Evolutionary conservation across 2,329 filamentous ascomycete genomes (phyloP).

Genomic region (Fusarium hostae): DNA sequence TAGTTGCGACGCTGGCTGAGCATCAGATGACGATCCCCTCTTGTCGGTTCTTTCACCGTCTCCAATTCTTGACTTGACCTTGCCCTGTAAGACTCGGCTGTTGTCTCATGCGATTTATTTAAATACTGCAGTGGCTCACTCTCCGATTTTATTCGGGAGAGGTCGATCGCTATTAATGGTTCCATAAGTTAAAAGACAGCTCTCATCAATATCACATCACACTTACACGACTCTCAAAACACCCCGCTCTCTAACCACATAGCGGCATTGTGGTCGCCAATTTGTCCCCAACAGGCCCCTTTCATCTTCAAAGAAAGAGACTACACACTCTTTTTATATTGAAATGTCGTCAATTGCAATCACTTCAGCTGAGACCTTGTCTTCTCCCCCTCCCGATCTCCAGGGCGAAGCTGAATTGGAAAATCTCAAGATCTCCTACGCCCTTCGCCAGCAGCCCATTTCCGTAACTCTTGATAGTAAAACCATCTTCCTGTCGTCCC

Average conservation of each 20-base stretch:
- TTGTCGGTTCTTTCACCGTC: conserved; percentile 23
- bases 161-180: background rate
- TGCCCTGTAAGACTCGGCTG: background rate
- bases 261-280: conserved; percentile 31
- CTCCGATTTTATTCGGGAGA: background rate
- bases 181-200: conserved; percentile 2
- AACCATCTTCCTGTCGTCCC: conserved; percentile 57
- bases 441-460: conserved; percentile 59
- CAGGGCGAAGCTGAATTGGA: conserved; percentile 38
- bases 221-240: conserved; percentile 24
- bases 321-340: background rate
- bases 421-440: conserved; percentile 34
- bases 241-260: conserved; percentile 10
- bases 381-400: conserved; percentile 34
- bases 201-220: conserved; percentile 28
- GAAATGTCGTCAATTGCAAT: conserved; percentile 45
- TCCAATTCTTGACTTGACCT: conserved; percentile 3
- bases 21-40: conserved; percentile 46
- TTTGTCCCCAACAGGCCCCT: background rate
- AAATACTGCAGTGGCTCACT: conserved; percentile 1
- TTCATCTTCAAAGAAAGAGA: background rate
- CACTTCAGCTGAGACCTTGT: conserved; percentile 44
- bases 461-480: conserved; percentile 64
- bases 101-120: background rate
- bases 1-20: conserved; percentile 17